Base-by-base conservation (phyloP, 192 early-diverging fungal species). In the Gigaspora rosea region DNA sequence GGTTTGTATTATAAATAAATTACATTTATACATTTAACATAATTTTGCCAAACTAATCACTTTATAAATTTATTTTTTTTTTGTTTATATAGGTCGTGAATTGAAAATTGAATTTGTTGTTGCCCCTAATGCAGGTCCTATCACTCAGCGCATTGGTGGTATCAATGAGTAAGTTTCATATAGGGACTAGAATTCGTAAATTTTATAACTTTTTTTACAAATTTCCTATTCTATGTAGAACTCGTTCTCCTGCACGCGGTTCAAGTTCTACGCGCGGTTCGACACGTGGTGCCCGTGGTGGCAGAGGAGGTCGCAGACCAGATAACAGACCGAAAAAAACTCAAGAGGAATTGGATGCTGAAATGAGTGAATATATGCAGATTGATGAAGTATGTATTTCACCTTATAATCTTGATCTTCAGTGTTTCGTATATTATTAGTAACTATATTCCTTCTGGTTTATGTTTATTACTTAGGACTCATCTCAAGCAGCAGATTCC, bases 361-460 rank as follows among this genome's bases (percentile, higher is more conserved):
- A 86, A 75, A 86, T 86, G 82, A 80, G 64, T 48, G 85, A 86
- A 63, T 86, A 86, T 68, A 86, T 86, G 85, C 82, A 83, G 27
- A 82, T 86, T 54, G 85, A 86, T 58, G 80, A 75, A 49, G 73
- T 75, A 56, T 2, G 11, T 54, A 54, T 54, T 54, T n/a, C 0
- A 18, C 52, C 52, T 56, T 56, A 12, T 2, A 56, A 18, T 56
- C 4, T 56, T 56, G 52, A 56, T 56, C 18, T 18, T n/a, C 27
- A 27, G 2, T 56, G 4, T 56, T 56, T 56, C 15, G 18, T 56
- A 18, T 56, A 18, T 18, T 56, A 11, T 13, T 56, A 56, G 13
- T 18, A 13, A 18, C 18, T 13, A 13, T 52, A 13, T 18, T 56
- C 52, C 12, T 13, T 11, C 13, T 13, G 52, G 52, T 27, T 27